A percentile compares a stretch with the other conserved stretches of the same genome.
These are phyloP conservation scores for Dothistroma septosporum DNA, from an alignment of 2,329 filamentous ascomycete species.

Conservation along the genomic window DNA sequence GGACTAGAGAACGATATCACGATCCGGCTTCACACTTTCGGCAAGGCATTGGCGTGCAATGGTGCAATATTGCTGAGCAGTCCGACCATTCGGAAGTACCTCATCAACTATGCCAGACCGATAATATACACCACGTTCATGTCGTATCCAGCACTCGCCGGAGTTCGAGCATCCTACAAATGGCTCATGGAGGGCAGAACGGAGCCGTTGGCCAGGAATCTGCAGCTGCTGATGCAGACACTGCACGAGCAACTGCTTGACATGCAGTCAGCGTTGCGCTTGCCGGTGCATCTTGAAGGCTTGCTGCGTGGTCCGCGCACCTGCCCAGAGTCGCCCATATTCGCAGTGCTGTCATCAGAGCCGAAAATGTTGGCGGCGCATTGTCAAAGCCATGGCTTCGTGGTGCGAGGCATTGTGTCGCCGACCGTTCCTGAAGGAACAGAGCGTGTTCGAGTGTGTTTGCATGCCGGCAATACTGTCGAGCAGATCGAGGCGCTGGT, in stretches of 20 bases:
- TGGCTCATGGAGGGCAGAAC: conserved; percentile 52
- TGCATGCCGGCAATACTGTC: conserved; percentile 63
- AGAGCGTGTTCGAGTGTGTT: conserved; percentile 62
- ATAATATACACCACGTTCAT: conserved; percentile 72
- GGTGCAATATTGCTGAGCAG: conserved; percentile 65
- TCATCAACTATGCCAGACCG: conserved; percentile 72
- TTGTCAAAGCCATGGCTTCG: conserved; percentile 57
- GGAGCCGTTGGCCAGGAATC: conserved; percentile 40
- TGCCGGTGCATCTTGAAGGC: conserved; percentile 25
- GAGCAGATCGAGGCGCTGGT: conserved; percentile 55
- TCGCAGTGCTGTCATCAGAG: conserved; percentile 56
- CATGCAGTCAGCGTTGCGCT: conserved; percentile 32
- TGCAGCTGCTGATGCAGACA: conserved; percentile 46
- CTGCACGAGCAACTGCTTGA: conserved; percentile 44
- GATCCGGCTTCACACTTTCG: conserved; percentile 61
- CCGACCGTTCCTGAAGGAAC: conserved; percentile 63
- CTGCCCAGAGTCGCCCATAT: conserved; percentile 58
- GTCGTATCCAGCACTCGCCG: conserved; percentile 57
- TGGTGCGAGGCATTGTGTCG: conserved; percentile 63
- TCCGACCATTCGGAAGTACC: conserved; percentile 55
- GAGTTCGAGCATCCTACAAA: conserved; percentile 56
- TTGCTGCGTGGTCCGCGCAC: conserved; percentile 32
- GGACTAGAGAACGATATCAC: conserved; percentile 55
- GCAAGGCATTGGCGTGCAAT: conserved; percentile 63
- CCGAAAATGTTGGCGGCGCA: conserved; percentile 57